These are phyloP conservation scores for Syzygium aromaticum DNA, from an alignment of 345 rosid species.

Conservation along the genomic window DNA sequence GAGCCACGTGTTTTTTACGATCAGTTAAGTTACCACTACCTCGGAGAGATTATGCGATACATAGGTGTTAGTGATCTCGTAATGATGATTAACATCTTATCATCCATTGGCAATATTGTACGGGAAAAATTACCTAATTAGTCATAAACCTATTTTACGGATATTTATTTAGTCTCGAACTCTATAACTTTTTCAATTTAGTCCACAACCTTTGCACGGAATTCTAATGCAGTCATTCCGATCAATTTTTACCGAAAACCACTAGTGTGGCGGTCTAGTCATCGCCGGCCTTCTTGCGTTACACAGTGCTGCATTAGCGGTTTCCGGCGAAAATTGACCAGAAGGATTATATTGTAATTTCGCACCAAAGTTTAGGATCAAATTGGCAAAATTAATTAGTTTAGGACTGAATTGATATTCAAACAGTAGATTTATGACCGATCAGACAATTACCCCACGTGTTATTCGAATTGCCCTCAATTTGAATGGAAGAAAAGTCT, in stretches of 20 bases:
- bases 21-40: background rate
- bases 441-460: background rate
- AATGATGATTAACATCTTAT: background rate
- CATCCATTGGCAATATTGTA: background rate
- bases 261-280: accelerated
- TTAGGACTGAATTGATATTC: background rate
- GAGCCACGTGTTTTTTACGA: background rate
- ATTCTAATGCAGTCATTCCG: too few relatives aligned
- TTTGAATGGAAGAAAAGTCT: background rate
- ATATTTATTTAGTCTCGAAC: too few relatives aligned
- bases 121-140: accelerated
- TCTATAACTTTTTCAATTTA: background rate
- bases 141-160: too few relatives aligned
- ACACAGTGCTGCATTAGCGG: accelerated
- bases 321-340: accelerated
- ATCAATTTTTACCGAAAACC: background rate
- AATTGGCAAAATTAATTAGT: background rate
- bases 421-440: accelerated
- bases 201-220: accelerated
- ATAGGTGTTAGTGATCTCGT: background rate
- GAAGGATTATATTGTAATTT: accelerated
- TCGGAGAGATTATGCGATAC: background rate
- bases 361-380: accelerated
- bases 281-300: accelerated
- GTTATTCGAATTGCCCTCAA: background rate